These are phyloP conservation scores for Tympanopsis confertula DNA, from an alignment of 2,329 filamentous ascomycete genomes.

Conservation along the genomic window DNA sequence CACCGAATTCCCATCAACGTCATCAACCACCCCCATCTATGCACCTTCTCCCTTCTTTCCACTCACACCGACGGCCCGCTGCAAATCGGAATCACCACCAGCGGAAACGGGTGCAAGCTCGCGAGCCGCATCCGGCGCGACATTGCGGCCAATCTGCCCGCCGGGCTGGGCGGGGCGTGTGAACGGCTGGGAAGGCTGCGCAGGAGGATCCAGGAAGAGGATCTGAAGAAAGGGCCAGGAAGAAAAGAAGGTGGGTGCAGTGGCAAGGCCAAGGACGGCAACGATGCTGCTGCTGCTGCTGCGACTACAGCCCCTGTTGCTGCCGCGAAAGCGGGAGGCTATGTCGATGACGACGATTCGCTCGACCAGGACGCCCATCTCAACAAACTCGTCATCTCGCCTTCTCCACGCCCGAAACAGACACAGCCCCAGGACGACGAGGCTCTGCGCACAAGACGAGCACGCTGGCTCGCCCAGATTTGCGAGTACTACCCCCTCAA, in stretches of 20 bases:
- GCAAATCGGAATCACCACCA: conserved; percentile 91
- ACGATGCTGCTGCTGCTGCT: conserved; percentile 18
- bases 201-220: conserved; percentile 62
- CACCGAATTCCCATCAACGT: conserved; percentile 89
- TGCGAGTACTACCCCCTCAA: conserved; percentile 97
- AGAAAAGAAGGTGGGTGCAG: conserved; percentile 26
- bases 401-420: too few relatives aligned
- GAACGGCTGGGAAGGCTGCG: conserved; percentile 65
- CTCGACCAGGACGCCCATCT: conserved; percentile 69
- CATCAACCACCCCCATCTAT: conserved; percentile 73
- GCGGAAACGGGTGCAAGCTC: conserved; percentile 86
- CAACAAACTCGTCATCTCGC: conserved; percentile 68
- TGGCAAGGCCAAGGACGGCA: conserved; percentile 33
- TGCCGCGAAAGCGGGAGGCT: conserved; percentile 3
- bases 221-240: conserved; percentile 30
- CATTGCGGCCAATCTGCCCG: conserved; percentile 68
- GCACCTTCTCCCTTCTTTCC: conserved; percentile 79
- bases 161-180: conserved; percentile 67
- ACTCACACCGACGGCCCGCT: conserved; percentile 82
- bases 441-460: conserved; percentile 65
- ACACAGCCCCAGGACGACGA: conserved; percentile 38
- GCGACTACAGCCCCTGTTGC: conserved; percentile 5
- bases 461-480: conserved; percentile 88
- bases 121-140: conserved; percentile 81
- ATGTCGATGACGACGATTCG: conserved; percentile 40